These are phyloP conservation scores for Podaxis rugospora DNA, from an alignment of 768 basidiomycete species.

Conservation along the genomic window DNA sequence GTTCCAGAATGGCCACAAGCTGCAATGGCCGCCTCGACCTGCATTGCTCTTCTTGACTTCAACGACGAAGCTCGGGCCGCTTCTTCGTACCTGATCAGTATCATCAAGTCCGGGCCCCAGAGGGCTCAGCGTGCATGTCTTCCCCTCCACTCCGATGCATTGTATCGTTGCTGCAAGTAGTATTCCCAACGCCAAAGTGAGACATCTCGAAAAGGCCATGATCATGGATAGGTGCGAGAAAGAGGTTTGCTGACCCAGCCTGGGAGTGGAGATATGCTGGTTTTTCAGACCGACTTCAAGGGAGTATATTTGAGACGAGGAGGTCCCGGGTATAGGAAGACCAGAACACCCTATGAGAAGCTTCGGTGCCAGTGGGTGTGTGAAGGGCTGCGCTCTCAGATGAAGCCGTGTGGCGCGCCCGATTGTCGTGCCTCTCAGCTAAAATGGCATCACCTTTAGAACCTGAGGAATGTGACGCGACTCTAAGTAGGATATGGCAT, in stretches of 20 bases:
- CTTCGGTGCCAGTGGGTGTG: neutral
- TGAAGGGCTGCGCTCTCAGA: neutral
- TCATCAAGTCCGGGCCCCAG: constrained; percentile 35
- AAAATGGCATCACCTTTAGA: too few relatives aligned
- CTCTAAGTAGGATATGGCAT: too few relatives aligned
- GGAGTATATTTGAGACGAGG: neutral
- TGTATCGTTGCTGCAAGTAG: neutral
- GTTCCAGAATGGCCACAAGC: constrained; percentile 44
- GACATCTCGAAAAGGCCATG: neutral
- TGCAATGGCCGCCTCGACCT: constrained; percentile 47
- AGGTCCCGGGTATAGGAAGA: neutral
- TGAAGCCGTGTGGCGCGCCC: neutral
- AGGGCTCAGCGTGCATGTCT: constrained; percentile 25
- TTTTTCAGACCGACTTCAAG: neutral
- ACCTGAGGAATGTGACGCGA: too few relatives aligned
- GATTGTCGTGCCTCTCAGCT: neutral
- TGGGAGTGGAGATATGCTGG: neutral
- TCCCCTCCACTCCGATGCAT: constrained; percentile 18
- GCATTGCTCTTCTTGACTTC: neutral
- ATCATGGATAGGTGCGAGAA: neutral
- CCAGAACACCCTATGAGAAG: neutral
- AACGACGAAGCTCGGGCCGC: neutral
- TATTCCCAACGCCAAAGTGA: constrained; percentile 8
- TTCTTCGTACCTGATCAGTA: constrained; percentile 28
- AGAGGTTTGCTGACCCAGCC: neutral